Evolutionary conservation across 1,284 basidiomycete genomes (phyloP).

Genomic region (Trichosporon ovoides): DNA sequence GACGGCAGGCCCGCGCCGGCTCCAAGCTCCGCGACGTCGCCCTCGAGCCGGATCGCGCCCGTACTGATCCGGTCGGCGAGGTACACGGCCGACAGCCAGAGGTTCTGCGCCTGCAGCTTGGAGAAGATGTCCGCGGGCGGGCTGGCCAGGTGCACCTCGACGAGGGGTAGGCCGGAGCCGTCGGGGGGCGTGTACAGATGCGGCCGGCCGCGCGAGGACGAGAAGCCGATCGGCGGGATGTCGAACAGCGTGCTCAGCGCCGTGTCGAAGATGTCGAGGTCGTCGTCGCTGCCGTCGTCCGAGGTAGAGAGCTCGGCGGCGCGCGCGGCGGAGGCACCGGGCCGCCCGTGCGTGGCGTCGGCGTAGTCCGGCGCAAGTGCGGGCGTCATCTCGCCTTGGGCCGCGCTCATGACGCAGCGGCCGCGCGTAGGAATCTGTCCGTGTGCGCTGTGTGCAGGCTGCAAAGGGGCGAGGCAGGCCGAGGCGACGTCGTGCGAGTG

Average conservation of each 20-base stretch:
- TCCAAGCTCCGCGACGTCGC: slow-evolving; percentile 39
- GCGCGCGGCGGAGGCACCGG: no score
- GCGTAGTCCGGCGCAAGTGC: no score
- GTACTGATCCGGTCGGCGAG: slow-evolving; percentile 37
- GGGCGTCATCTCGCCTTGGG: no score
- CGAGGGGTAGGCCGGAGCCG: slow-evolving; percentile 16
- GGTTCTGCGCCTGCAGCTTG: slow-evolving; percentile 43
- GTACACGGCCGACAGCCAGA: slow-evolving; percentile 45
- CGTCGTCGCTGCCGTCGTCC: background rate
- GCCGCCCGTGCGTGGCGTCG: no score
- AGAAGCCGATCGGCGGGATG: slow-evolving; percentile 41
- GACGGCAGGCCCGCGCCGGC: slow-evolving; percentile 42
- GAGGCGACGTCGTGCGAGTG: no score
- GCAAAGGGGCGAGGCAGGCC: no score
- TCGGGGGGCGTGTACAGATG: slow-evolving; percentile 26
- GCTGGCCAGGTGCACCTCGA: slow-evolving; percentile 33
- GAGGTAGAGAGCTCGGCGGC: background rate
- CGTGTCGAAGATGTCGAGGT: slow-evolving; percentile 37
- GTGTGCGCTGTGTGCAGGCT: no score
- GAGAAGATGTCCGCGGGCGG: slow-evolving; percentile 37
- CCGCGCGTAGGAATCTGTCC: no score
- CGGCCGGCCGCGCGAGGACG: slow-evolving; percentile 14
- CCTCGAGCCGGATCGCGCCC: background rate
- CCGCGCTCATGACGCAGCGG: no score
- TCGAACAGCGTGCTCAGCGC: slow-evolving; percentile 35